Evolutionary conservation across 2,329 filamentous ascomycete genomes (phyloP).

Genomic region (Aspergillus niger): DNA sequence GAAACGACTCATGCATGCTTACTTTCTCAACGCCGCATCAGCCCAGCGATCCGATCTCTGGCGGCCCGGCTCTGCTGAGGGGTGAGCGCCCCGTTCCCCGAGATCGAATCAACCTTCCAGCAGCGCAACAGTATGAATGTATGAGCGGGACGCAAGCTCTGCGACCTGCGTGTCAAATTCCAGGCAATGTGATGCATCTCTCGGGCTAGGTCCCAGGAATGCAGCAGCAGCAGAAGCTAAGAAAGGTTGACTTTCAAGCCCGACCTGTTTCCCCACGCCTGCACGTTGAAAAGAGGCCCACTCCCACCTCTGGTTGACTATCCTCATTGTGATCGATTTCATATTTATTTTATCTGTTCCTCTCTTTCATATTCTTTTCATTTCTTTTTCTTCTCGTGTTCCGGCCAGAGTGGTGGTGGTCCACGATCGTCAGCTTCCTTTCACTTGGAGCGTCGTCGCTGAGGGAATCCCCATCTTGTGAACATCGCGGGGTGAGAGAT

Average conservation of each 20-base stretch:
- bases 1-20: slow-evolving; percentile 18
- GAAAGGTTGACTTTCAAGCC: slow-evolving; percentile 13
- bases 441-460: neutral
- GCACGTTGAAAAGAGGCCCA: slow-evolving; percentile 24
- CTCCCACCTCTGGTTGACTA: slow-evolving; percentile 15
- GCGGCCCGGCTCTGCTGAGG: slow-evolving; percentile 5
- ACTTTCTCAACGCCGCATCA: slow-evolving; percentile 12
- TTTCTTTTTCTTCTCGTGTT: neutral
- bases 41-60: slow-evolving; percentile 18
- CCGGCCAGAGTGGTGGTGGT: neutral
- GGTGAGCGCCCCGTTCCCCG: slow-evolving; percentile 2
- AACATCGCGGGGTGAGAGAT: neutral
- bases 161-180: slow-evolving; percentile 27
- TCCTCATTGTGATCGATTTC: slow-evolving; percentile 11
- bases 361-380: neutral
- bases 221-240: slow-evolving; percentile 13
- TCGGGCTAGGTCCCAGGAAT: slow-evolving; percentile 24
- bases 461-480: neutral
- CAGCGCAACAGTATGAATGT: slow-evolving; percentile 16
- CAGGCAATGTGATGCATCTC: slow-evolving; percentile 37
- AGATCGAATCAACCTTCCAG: slow-evolving; percentile 17
- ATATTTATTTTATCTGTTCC: neutral
- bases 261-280: slow-evolving; percentile 18
- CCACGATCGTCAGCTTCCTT: neutral
- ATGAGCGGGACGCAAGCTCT: slow-evolving; percentile 19